phyloP scores from a whole-genome alignment of 352 stramenopile genomes.

The Peronospora tabacina region DNA sequence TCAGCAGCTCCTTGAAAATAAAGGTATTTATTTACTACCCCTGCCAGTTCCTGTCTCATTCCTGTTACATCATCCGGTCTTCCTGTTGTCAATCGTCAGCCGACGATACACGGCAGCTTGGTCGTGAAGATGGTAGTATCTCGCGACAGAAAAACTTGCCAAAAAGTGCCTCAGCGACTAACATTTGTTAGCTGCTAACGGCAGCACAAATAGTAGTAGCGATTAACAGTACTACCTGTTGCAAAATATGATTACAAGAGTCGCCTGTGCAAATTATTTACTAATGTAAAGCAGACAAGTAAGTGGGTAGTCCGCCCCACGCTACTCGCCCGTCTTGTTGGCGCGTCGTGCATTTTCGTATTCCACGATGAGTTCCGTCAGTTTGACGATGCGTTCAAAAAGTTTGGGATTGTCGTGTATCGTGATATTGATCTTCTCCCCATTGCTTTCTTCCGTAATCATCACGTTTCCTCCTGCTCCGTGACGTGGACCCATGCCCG shows the following conservation, averaged over 20 bases:
- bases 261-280: not conserved
- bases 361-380: conserved; percentile 3
- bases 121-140: too few relatives aligned
- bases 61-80: too few relatives aligned
- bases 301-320: too few relatives aligned
- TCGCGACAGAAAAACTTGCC: too few relatives aligned
- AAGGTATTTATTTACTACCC: too few relatives aligned
- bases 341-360: not conserved
- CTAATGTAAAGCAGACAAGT: not conserved
- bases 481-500: not conserved
- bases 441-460: conserved; percentile 5
- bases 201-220: too few relatives aligned
- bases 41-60: too few relatives aligned
- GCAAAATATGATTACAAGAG: not conserved
- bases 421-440: conserved; percentile 1
- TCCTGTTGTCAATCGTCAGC: too few relatives aligned
- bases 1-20: too few relatives aligned
- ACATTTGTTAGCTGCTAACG: too few relatives aligned
- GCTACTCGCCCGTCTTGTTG: not conserved
- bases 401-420: conserved; percentile 4
- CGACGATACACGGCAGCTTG: too few relatives aligned
- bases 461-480: not conserved
- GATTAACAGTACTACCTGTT: not conserved
- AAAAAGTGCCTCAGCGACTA: too few relatives aligned
- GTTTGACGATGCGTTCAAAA: conserved; percentile 1